A percentile compares a stretch with the other conserved stretches of the same genome.
These are phyloP conservation scores for Eucalyptus marginata DNA, from an alignment of 345 rosid genomes.

Conservation along the genomic window DNA sequence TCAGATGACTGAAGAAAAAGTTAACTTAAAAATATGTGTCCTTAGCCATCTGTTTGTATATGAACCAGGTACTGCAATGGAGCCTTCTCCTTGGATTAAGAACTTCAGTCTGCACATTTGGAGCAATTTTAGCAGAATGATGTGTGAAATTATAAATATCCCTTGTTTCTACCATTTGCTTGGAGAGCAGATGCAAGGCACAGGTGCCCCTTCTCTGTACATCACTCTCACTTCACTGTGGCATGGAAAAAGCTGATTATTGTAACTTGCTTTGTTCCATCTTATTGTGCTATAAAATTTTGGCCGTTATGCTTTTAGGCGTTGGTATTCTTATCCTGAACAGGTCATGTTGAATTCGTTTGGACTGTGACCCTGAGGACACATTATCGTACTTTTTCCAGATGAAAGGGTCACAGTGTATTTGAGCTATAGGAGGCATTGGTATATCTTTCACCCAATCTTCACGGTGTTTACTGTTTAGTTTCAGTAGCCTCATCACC, in stretches of 20 bases:
- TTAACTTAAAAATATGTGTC: background rate
- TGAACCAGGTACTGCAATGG: conserved; percentile 37
- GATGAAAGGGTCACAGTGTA: background rate
- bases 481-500: background rate
- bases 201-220: background rate
- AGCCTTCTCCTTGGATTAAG: conserved; percentile 33
- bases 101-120: background rate
- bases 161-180: background rate
- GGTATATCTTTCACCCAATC: background rate
- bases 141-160: background rate
- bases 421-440: background rate
- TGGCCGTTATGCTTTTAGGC: background rate
- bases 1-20: background rate
- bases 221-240: background rate
- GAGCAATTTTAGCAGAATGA: background rate
- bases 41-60: background rate
- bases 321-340: background rate
- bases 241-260: background rate
- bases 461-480: background rate
- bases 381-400: background rate
- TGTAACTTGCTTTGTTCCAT: background rate
- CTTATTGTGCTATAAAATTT: background rate
- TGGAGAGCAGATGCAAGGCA: background rate
- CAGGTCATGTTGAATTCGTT: background rate
- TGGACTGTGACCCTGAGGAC: background rate